These are phyloP conservation scores for Sugiyamaella neomexicana DNA, from an alignment of 1,139 yeast species.

Conservation along the genomic window DNA sequence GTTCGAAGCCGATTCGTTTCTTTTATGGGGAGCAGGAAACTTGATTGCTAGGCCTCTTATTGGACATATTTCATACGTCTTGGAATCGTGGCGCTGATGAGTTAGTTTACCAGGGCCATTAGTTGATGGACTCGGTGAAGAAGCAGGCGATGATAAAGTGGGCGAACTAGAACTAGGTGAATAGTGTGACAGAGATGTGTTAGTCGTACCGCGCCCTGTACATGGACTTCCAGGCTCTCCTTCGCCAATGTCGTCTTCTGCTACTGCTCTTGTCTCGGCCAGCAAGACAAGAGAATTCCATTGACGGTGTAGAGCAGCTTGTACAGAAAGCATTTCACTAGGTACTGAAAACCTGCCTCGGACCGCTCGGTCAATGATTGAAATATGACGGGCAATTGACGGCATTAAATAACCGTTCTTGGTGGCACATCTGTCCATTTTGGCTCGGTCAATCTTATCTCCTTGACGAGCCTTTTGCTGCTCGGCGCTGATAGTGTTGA, in stretches of 20 bases:
- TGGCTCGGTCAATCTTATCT: slow-evolving; percentile 18
- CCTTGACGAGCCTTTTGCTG: slow-evolving; percentile 16
- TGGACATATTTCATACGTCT: slow-evolving; percentile 13
- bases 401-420: slow-evolving; percentile 29
- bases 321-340: slow-evolving; percentile 26
- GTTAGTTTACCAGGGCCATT: background rate
- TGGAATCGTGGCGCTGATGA: background rate
- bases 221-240: slow-evolving; percentile 9
- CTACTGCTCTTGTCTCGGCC: slow-evolving; percentile 6
- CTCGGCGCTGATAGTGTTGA: slow-evolving; percentile 20
- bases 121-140: slow-evolving; percentile 16
- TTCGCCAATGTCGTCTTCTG: slow-evolving; percentile 3
- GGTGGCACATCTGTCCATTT: slow-evolving; percentile 24
- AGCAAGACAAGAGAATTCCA: slow-evolving; percentile 23
- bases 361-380: slow-evolving; percentile 30
- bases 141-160: slow-evolving; percentile 12
- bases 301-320: slow-evolving; percentile 25
- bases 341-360: slow-evolving; percentile 26
- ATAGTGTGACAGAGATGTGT: background rate
- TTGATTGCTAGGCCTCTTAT: slow-evolving; percentile 19
- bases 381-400: slow-evolving; percentile 25
- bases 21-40: slow-evolving; percentile 3
- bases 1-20: slow-evolving; percentile 2
- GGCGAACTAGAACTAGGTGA: slow-evolving; percentile 7
- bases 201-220: background rate